Base-by-base conservation (phyloP, 192 early-diverging fungal species). In the Dissophora ornata region DNA sequence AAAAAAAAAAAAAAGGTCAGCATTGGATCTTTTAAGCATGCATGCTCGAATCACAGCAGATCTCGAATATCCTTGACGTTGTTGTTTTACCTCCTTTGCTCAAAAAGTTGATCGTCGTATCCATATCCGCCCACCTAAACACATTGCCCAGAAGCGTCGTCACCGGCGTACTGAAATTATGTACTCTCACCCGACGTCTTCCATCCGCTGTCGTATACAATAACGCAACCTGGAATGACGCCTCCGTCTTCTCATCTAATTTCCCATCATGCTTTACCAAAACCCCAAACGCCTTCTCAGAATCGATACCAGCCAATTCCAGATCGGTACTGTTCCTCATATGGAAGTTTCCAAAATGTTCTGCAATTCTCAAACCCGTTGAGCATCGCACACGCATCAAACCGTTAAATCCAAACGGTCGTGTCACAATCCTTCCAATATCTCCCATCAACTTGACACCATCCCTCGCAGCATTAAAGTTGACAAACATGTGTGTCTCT, bases 311-410 rank as follows among this genome's bases (percentile, higher is more conserved):
- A 0, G 92, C 96, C 21, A 97, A 71, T 82, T 98, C 96, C 19
- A 99, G 80, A 64, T 99, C 97, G 2, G 94, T 96, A 4, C 85
- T 83, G 80, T 95, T 98, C 63, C 89, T 91, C 91, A 96, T 95
- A 66, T 87, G 91, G 79, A 98, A 92, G 84, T 98, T 98, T 53
- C 97, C 97, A 62, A 92, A 93, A 67, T 98, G 91, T 44, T 98
- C 94, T 7, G 87, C 82, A 12, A 96, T 84, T 18, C 90, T 89
- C 48, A 97, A 79, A 68, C 96, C 96, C 47, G 95, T 94, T 2
- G 97, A 99, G 33, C 88, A 90, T 26, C 97, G 90, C 24, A 99
- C 87, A 36, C 97, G 87, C 80, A 98, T 69, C n/a, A 98, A 83
- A 0, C 85, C 94, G 65, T 95, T 95, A 69, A 87, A 94, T 33